Conservation (phyloP, 2,329 filamentous ascomycete species). For the Fusarium acutatum region DNA sequence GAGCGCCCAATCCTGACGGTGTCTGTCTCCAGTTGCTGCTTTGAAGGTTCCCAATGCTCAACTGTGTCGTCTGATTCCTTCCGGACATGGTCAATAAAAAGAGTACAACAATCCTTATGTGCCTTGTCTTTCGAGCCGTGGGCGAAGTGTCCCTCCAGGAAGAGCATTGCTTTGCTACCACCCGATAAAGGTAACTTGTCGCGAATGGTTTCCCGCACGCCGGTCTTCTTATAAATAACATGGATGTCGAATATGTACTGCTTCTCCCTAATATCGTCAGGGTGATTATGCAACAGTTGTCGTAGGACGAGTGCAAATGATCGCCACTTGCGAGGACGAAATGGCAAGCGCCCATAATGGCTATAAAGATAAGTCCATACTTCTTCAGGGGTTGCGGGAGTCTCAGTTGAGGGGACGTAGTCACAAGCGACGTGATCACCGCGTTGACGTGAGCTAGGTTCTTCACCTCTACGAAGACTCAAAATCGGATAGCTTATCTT, state of each 20-base stretch:
- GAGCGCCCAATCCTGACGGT: conserved; percentile 25
- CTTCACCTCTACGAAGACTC: conserved; percentile 28
- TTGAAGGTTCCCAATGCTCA: conserved; percentile 32
- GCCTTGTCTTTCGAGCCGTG: neutral
- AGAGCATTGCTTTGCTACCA: neutral
- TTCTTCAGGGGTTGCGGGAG: neutral
- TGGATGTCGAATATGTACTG: conserved; percentile 13
- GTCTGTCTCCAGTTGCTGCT: conserved; percentile 19
- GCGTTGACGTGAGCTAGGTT: neutral
- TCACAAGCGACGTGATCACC: neutral
- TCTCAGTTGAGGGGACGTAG: neutral
- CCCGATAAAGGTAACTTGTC: conserved; percentile 13
- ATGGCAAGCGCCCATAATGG: conserved; percentile 45
- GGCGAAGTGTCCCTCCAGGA: conserved; percentile 9
- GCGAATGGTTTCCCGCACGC: neutral
- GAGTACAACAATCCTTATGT: conserved; percentile 22
- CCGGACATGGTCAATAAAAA: conserved; percentile 33
- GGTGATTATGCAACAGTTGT: conserved; percentile 30
- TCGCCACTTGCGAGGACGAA: conserved; percentile 30
- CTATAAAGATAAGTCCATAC: conserved; percentile 38
- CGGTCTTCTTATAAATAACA: conserved; percentile 11
- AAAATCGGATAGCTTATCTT: neutral
- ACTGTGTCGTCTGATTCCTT: neutral
- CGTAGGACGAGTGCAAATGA: conserved; percentile 35
- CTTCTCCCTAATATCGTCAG: neutral